Evolutionary conservation across 495 filamentous ascomycete species (phyloP), one percentile per base, ranked within the genome.

Genomic region (Immersiella caudata): DNA sequence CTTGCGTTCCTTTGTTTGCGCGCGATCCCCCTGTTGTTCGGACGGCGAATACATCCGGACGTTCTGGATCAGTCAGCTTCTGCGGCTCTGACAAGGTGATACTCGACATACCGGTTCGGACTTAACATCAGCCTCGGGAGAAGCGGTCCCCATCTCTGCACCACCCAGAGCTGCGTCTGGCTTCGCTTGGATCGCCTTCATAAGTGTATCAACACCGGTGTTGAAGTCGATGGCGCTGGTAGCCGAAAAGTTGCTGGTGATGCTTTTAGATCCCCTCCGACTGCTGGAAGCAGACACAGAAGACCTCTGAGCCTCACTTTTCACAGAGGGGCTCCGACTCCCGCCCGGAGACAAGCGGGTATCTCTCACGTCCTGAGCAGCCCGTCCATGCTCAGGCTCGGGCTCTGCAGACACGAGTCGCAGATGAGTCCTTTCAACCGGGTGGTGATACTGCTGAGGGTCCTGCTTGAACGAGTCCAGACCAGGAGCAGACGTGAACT

Each of bases 131-230:
- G 18, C 14, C 18, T 54, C 24, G 6, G 56, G 21, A 4, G 7
- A n/a, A 5, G 26, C 9, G 8, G 27, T 14, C 5, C 3, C 12
- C 58, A 14, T 7, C 25, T 60, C 64, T 29, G 29, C 60, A 5
- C 64, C 63, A 36, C 70, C 68, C 21, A 56, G 24, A 0, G 59
- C 25, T 16, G 80, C 75, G 60, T 86, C 79, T 40, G 79, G 70
- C 68, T 92, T 92, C 26, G 90, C 81, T 75, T 98, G 93, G 52
- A 98, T 96, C 6, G 91, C 86, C 77, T 91, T 94, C 92, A 97
- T 95, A 49, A 98, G 78, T n/a, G 88, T 87, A 75, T 98, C 94
- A 54, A 98, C 88, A 60, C 91, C 87, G 0, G 93, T 98, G 33
- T 87, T 86, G 78, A 94, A 95, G 55, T 87, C 81, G 55, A 87